Evolutionary conservation across 495 filamentous ascomycete species (phyloP), one percentile per base, ranked within the genome.

Genomic region (Neurospora discreta): DNA sequence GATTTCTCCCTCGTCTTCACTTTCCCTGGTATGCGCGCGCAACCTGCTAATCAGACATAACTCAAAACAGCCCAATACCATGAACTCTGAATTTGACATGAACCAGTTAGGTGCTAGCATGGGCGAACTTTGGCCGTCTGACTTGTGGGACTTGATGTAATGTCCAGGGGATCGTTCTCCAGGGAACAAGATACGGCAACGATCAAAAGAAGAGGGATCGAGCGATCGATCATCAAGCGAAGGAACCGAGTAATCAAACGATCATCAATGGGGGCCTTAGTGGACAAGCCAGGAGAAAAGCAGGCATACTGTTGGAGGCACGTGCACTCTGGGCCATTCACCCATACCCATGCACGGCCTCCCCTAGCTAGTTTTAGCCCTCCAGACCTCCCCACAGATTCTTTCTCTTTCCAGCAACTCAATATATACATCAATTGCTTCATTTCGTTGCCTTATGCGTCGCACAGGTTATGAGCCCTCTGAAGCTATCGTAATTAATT

Each of bases 111-210:
- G 52, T 65, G 52, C 52, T 9, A 65, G 52, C 6, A 65, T 65
- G 52, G 52, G 52, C 52, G 52, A 65, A 15, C 52, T 65, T 30
- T 65, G 52, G 52, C 52, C 52, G 13, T 65, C 52, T 33, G 52
- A 65, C 52, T 18, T 65, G 52, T 65, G 52, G 52, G 52, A 65
- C 9, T 9, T 65, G 52, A 30, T 65, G 6, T 65, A 16, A 13
- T 6, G 23, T 7, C 1, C 46, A 58, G 26, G 20, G 11, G 5
- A 15, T 2, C 13, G 3, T 7, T 58, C 20, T 30, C 23, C 98
- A 77, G 95, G 98, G 85, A 90, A 90, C 33, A 0, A 36, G 73
- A 98, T 97, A 94, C 9, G 92, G 88, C 20, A 90, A 89, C 69
- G 74, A 26, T 23, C 5, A 52, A 23, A 20, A 44, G 18, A 52